These are phyloP conservation scores for Cochliopodium minus DNA, from an alignment of 208 protist species.

Conservation along the genomic window DNA sequence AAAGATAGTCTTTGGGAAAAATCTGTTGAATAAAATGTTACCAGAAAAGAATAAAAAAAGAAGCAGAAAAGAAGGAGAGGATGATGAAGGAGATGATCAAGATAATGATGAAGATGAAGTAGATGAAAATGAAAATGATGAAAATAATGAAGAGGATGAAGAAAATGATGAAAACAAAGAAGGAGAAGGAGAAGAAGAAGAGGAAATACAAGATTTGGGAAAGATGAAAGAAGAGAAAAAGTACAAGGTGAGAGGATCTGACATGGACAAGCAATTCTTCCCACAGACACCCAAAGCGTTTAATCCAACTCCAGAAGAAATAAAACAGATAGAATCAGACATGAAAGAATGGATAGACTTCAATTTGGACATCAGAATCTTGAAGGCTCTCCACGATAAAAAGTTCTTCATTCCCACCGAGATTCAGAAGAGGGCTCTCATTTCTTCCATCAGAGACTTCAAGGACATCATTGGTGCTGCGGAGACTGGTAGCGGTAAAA, in stretches of 20 bases:
- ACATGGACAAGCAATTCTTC: slow-evolving; percentile 12
- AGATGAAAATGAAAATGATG: neutral
- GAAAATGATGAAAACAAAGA: slow-evolving; percentile 1
- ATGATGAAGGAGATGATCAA: neutral
- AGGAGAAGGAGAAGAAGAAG: slow-evolving; percentile 19
- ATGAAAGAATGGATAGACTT: slow-evolving; percentile 50
- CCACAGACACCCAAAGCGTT: slow-evolving; percentile 16
- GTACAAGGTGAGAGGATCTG: slow-evolving; percentile 6
- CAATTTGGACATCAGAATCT: slow-evolving; percentile 26
- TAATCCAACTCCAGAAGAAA: slow-evolving; percentile 6
- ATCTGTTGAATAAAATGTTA: no score
- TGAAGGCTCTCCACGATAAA: neutral
- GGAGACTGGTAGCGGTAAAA: slow-evolving; percentile 42
- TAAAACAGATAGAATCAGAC: slow-evolving; percentile 39
- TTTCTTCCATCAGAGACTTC: neutral
- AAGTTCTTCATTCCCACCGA: slow-evolving; percentile 7
- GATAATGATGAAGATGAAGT: neutral
- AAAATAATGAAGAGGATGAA: neutral
- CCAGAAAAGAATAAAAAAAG: neutral
- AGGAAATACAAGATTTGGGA: slow-evolving; percentile 9
- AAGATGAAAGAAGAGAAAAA: slow-evolving; percentile 1
- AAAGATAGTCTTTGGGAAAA: no score
- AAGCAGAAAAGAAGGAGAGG: neutral
- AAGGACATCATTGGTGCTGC: slow-evolving; percentile 36
- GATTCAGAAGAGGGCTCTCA: slow-evolving; percentile 11